Conservation (phyloP, 164 flowering plant species). For the Buxus sempervirens region DNA sequence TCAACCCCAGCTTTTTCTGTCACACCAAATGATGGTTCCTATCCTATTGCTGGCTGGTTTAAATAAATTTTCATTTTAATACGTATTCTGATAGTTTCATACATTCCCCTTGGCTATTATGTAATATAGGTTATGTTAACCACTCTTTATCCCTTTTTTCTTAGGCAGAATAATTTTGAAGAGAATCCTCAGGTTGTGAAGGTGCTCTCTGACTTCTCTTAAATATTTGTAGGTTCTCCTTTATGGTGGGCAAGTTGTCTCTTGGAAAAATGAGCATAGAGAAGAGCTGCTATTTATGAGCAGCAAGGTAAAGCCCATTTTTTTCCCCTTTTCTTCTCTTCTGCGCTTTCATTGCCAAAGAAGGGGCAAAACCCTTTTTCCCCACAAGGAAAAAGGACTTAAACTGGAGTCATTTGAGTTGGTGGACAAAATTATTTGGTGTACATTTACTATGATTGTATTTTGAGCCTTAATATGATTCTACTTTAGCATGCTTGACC, state of each 20-base stretch:
- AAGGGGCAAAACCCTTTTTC: no score
- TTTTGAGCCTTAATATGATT: background rate
- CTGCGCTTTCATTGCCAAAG: no score
- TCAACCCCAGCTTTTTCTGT: no score
- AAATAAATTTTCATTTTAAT: no score
- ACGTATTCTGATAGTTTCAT: no score
- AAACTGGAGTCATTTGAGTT: slow-evolving; percentile 4
- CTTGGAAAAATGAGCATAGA: slow-evolving; percentile 79
- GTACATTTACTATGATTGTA: background rate
- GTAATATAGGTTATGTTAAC: background rate
- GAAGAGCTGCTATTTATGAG: slow-evolving; percentile 79
- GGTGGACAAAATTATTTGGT: background rate
- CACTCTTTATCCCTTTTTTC: background rate
- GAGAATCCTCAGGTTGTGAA: background rate
- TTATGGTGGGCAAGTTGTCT: slow-evolving; percentile 77
- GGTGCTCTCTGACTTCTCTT: slow-evolving; percentile 10
- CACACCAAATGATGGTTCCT: no score
- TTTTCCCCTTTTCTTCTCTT: no score
- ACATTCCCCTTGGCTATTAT: background rate
- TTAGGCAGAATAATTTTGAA: background rate
- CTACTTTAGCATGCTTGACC: background rate
- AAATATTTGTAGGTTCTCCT: slow-evolving; percentile 54
- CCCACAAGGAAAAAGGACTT: background rate
- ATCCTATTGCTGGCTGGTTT: no score
- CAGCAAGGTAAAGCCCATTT: slow-evolving; percentile 67